Percentiles rank a stretch among this genome's conserved stretches.
Evolutionary conservation across 306 rosid species (phyloP).

Genomic region (Hippophae tibetana): DNA sequence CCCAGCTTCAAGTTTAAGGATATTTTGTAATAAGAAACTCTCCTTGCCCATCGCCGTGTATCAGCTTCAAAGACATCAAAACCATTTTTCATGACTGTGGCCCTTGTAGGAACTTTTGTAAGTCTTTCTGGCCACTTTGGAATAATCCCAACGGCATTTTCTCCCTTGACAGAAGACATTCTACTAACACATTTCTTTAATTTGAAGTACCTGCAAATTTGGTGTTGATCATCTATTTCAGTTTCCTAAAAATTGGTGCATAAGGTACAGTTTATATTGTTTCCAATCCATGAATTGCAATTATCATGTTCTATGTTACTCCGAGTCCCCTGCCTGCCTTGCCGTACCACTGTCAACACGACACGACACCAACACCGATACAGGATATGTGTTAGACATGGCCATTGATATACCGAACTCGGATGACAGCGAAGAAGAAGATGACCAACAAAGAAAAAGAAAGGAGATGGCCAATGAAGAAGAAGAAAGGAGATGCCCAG

Average conservation of each 20-base stretch:
- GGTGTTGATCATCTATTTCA: conserved; percentile 10
- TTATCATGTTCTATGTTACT: background rate
- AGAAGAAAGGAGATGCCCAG: no score
- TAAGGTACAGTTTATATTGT: background rate
- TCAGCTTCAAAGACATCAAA: conserved; percentile 83
- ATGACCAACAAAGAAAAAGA: no score
- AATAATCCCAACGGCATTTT: conserved; percentile 56
- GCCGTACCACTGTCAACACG: no score
- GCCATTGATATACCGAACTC: no score
- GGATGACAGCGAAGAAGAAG: no score
- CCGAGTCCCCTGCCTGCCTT: no score
- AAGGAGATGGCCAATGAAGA: no score
- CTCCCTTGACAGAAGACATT: conserved; percentile 57
- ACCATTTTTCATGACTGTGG: conserved; percentile 53
- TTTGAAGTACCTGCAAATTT: conserved; percentile 65
- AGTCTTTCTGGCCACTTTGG: conserved; percentile 92
- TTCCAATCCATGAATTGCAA: background rate
- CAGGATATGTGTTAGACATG: no score
- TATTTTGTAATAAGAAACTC: conserved; percentile 64
- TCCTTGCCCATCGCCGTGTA: conserved; percentile 78
- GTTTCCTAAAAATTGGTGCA: conserved; percentile 12
- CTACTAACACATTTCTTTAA: conserved; percentile 71
- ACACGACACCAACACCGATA: no score
- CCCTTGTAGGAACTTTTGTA: conserved; percentile 52
- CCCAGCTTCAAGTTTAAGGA: conserved; percentile 76